These are phyloP conservation scores for Phyllosticta capitalensis DNA, from an alignment of 2,329 filamentous ascomycete genomes.

Conservation along the genomic window DNA sequence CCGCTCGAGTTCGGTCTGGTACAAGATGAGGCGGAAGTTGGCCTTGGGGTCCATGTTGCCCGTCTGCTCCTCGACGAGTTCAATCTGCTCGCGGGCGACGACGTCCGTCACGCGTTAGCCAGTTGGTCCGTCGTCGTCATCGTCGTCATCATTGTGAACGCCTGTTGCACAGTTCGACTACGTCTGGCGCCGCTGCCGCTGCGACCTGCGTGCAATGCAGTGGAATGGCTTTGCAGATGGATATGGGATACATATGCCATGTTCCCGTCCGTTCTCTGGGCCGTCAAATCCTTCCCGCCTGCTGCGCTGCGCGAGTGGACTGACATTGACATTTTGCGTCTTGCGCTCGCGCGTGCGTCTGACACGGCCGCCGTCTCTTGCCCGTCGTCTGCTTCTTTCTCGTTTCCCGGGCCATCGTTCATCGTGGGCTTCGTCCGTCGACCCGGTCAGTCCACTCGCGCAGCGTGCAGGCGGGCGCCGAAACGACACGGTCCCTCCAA, in stretches of 20 bases:
- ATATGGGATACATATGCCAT: too few relatives aligned
- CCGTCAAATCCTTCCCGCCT: not conserved
- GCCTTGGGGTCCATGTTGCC: conserved; percentile 80
- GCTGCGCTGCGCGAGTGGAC: not conserved
- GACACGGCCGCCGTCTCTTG: not conserved
- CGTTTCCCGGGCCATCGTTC: not conserved
- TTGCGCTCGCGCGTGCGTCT: not conserved
- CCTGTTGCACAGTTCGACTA: too few relatives aligned
- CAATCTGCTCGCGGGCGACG: conserved; percentile 31
- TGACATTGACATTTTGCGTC: not conserved
- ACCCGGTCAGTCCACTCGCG: too few relatives aligned
- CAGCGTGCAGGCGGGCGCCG: too few relatives aligned
- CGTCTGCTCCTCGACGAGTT: conserved; percentile 51
- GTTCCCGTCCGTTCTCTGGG: not conserved
- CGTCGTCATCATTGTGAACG: too few relatives aligned
- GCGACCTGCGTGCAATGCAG: not conserved
- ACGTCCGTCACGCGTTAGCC: conserved; percentile 2
- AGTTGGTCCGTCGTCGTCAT: conserved; percentile 15
- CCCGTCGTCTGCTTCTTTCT: not conserved
- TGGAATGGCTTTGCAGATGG: not conserved
- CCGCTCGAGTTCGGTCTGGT: conserved; percentile 91
- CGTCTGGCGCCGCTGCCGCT: not conserved
- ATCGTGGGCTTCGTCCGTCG: too few relatives aligned
- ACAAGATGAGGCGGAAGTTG: conserved; percentile 87
- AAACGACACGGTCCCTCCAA: too few relatives aligned